Evolutionary conservation across 352 stramenopile species (phyloP), one percentile per base, ranked within the genome.

Genomic region (Pythium aristosporum): DNA sequence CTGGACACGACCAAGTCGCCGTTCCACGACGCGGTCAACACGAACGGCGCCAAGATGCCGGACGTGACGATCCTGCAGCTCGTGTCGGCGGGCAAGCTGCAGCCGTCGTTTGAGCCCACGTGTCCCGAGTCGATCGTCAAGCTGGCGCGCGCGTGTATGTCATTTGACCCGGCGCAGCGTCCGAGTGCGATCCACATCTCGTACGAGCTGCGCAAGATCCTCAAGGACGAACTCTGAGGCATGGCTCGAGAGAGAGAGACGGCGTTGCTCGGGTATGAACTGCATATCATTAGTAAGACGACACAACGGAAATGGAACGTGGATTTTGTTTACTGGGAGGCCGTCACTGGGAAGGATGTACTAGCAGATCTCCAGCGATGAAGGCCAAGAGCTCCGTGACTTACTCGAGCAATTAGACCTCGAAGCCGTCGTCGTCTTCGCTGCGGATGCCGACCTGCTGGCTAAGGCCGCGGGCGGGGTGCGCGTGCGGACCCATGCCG

Each of bases 151-250:
- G 83, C 79, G 25, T 92, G 83, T 70, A 39, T 92, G 53, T 69
- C 69, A 5, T 91, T 89, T 55, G 76, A 92, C 60, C 78, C 81
- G 10, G 74, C 70, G 6, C 65, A 88, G 13, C 83, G 83, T 56
- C 83, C 83, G 47, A 87, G 77, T 53, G 83, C 83, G 37, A 89
- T 92, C 58, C 78, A 91, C 58, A 79, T 92, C 39, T 87, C 83
- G 18, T 92, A 89, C 72, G 76, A 89, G 65, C 65, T 92, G 59
- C 80, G 81, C 48, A 89, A 88, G 65, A 90, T 92, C 67, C 75
- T 90, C 67, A 86, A 84, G 69, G 79, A 88, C 25, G 25, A 28
- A 28, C 25, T 28, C 25, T 28, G 25, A 28, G 25, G 25, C 25
- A 4, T 28, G 25, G n/a, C n/a, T n/a, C n/a, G n/a, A n/a, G n/a